A percentile compares a stretch with the other conserved stretches of the same genome.
These are phyloP conservation scores for Botrytis medusae DNA, from an alignment of 2,329 filamentous ascomycete species.

Conservation along the genomic window DNA sequence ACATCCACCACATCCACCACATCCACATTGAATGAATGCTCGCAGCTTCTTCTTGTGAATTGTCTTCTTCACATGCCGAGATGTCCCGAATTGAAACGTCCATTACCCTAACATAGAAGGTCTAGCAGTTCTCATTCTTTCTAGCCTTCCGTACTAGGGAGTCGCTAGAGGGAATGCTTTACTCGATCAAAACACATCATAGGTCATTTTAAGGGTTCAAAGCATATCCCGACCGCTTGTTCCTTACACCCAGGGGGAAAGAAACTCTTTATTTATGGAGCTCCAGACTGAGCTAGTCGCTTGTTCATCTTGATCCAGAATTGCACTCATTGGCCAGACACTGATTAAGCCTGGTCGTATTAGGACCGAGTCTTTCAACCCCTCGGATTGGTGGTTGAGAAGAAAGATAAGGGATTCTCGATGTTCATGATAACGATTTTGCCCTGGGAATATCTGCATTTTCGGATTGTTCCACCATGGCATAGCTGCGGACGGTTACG, in stretches of 20 bases:
- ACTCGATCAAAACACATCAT: slow-evolving; percentile 22
- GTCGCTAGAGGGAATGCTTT: background rate
- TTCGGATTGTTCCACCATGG: background rate
- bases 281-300: background rate
- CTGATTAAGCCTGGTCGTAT: background rate
- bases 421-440: slow-evolving; percentile 4
- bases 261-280: slow-evolving; percentile 6
- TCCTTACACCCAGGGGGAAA: background rate
- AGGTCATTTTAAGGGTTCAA: slow-evolving; percentile 1
- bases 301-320: background rate
- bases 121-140: background rate
- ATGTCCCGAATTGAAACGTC: background rate
- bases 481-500: background rate
- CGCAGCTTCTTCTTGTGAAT: background rate
- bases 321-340: background rate
- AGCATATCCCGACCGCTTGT: background rate
- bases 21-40: background rate
- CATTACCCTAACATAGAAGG: background rate
- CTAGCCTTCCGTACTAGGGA: background rate
- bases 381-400: slow-evolving; percentile 4
- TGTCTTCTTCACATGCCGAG: background rate
- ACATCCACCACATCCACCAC: background rate
- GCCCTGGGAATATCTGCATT: background rate
- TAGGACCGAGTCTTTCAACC: background rate
- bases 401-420: slow-evolving; percentile 10